Percentiles rank a stretch among this genome's conserved stretches.
phyloP scores from a whole-genome alignment of 108 stramenopile genomes.

The Cyclotella kingstonii region DNA sequence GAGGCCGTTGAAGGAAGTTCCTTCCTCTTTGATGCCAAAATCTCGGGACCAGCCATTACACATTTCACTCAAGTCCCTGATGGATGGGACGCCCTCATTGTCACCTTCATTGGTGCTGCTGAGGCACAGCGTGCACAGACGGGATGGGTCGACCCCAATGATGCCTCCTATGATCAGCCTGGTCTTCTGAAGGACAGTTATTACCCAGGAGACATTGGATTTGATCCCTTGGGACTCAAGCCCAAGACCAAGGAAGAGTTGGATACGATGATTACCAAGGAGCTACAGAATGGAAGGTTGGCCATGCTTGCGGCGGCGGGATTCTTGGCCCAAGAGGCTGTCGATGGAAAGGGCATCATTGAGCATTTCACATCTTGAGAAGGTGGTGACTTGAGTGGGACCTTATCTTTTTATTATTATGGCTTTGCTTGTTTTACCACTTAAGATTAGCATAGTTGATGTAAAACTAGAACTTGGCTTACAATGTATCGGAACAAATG shows the following conservation, averaged over 20 bases:
- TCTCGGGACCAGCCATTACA: constrained; percentile 88
- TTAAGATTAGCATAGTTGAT: too few species aligned
- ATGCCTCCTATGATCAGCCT: constrained; percentile 45
- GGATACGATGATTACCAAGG: constrained; percentile 59
- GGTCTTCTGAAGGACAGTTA: constrained; percentile 44
- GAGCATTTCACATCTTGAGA: constrained; percentile 47
- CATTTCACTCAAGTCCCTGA: constrained; percentile 80
- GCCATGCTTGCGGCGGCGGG: constrained; percentile 40
- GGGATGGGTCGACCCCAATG: constrained; percentile 70
- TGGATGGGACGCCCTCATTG: constrained; percentile 60
- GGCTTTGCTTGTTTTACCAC: not conserved
- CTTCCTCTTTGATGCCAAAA: constrained; percentile 74
- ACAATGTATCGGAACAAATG: too few species aligned
- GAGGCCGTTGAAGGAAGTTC: constrained; percentile 74
- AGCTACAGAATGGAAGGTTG: constrained; percentile 40
- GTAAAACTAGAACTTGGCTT: too few species aligned
- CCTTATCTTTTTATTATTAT: not conserved
- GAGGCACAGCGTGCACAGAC: constrained; percentile 46
- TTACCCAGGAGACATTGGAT: constrained; percentile 79
- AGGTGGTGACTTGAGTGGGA: not conserved
- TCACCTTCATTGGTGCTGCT: constrained; percentile 60
- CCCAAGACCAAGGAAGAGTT: constrained; percentile 72
- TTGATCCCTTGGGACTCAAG: constrained; percentile 83
- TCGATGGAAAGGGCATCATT: constrained; percentile 73
- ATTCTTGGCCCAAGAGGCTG: constrained; percentile 40